phyloP scores from a whole-genome alignment of 139 green algal species.

The Yamagishiella unicocca region DNA sequence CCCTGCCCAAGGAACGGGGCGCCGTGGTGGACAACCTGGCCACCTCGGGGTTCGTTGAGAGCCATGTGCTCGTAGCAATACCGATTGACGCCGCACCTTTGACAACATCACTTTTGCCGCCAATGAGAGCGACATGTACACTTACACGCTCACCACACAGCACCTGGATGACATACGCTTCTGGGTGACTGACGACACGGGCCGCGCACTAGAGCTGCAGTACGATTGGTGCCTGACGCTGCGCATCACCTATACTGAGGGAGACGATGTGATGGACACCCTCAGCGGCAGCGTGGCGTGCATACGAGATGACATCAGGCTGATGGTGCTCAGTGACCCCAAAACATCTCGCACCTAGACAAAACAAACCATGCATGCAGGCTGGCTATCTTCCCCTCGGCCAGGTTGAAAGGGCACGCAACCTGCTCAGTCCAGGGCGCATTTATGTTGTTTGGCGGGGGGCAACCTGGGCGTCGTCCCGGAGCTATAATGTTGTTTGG shows the following conservation, averaged over 20 bases:
- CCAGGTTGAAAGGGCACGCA: no score
- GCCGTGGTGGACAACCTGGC: not conserved
- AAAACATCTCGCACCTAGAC: conserved; percentile 14
- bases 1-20: not conserved
- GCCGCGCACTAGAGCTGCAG: not conserved
- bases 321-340: not conserved
- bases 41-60: not conserved
- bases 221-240: conserved; percentile 20
- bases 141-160: not conserved
- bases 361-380: conserved; percentile 24
- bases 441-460: no score
- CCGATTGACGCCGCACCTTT: not conserved
- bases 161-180: conserved; percentile 8
- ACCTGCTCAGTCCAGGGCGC: no score
- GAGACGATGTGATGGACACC: not conserved
- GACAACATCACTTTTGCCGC: not conserved
- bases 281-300: not conserved
- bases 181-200: conserved; percentile 2
- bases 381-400: no score
- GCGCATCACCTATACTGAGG: not conserved
- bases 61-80: conserved; percentile 7
- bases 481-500: no score
- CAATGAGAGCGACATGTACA: conserved; percentile 1
- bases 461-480: no score
- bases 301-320: conserved; percentile 2